Evolutionary conservation across 148 eudicot species (phyloP), one percentile per base, ranked within the genome.

Genomic region (Polygonum aviculare): DNA sequence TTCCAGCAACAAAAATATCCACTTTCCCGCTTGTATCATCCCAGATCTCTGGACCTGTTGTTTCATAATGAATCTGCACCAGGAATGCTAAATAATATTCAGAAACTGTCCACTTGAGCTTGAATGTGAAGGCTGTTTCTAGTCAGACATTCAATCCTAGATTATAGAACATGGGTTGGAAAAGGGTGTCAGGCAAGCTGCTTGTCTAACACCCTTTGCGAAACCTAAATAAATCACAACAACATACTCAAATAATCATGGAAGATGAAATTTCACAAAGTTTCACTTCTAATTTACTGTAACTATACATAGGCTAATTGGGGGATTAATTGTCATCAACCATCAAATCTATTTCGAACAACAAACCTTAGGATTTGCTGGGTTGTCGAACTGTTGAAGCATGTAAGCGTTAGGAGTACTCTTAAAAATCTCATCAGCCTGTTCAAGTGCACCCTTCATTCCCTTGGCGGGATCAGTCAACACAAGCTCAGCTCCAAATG

Each of bases 41-140:
- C 99, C 99, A 96, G 79, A 96, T 96, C 86, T 96, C 98, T 49
- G 99, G 99, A 76, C 99, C 99, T 57, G 99, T 93, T 60, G 98
- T 96, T 85, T 93, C 98, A 81, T 84, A 93, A 84, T 96, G 99
- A 50, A 95, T 80, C 98, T 94, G 88, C 85, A 81, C 7, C 31
- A 57, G 40, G 67, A 63, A 67, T 67, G 45, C 44, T 15, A 67
- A 38, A 67, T 36, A 67, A 67, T 44, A 67, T 67, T 38, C 44
- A 38, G 72, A 67, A 35, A 67, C 72, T 67, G 45, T 35, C 40
- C 31, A 63, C 39, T 31, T 63, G 39, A 31, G 69, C 69, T 63
- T 63, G 69, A 11, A 63, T 33, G 69, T 63, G 39, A 63, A 63
- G 69, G 69, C 69, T 31, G 40, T 62, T 62, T 62, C 39, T 62